These are phyloP conservation scores for Syzygium oleosum DNA, from an alignment of 345 rosid genomes.

Conservation along the genomic window DNA sequence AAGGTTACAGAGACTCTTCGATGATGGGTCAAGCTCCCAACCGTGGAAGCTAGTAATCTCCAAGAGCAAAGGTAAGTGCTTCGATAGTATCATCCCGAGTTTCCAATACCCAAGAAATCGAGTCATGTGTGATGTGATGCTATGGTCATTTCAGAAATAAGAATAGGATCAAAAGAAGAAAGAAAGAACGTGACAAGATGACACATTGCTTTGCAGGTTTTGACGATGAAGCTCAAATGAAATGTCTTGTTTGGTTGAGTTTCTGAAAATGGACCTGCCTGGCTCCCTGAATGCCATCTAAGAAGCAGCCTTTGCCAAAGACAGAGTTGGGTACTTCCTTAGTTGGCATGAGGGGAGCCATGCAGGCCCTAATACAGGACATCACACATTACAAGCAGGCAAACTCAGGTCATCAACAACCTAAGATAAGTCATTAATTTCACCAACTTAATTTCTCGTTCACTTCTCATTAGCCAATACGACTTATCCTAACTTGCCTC, in stretches of 20 bases:
- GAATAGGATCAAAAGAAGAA: background rate
- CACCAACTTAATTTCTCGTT: background rate
- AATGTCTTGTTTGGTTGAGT: background rate
- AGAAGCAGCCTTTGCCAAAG: constrained; percentile 19
- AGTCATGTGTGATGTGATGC: background rate
- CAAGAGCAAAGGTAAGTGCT: background rate
- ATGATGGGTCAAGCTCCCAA: background rate
- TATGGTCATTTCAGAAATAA: background rate
- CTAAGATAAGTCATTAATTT: background rate
- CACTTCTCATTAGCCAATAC: background rate
- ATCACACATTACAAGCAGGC: background rate
- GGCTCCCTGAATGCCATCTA: constrained; percentile 72
- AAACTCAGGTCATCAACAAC: background rate
- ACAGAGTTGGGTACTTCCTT: constrained; percentile 24
- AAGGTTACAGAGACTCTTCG: background rate
- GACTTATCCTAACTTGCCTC: background rate
- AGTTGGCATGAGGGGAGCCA: constrained; percentile 54
- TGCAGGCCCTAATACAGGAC: constrained; percentile 18
- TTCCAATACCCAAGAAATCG: background rate
- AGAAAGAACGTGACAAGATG: background rate
- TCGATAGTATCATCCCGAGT: background rate
- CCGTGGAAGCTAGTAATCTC: background rate
- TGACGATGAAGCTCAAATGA: background rate
- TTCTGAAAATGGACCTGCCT: constrained; percentile 22
- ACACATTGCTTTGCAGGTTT: background rate